These are phyloP conservation scores for Penicillium janthinellum DNA, from an alignment of 2,329 filamentous ascomycete genomes.

Conservation along the genomic window DNA sequence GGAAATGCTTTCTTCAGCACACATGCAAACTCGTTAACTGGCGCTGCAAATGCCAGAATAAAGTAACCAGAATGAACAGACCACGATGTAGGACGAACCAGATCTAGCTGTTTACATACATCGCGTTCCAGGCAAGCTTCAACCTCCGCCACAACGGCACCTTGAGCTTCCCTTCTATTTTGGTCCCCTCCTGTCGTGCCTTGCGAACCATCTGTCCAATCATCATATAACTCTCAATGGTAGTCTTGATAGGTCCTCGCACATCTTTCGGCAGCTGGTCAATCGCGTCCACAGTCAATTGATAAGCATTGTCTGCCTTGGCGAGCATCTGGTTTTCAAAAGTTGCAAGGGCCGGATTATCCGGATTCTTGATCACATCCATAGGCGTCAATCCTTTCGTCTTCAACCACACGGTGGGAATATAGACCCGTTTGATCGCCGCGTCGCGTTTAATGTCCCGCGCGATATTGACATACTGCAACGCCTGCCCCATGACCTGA, in stretches of 20 bases:
- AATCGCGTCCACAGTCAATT: conserved; percentile 58
- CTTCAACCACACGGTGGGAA: conserved; percentile 66
- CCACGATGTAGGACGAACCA: no score
- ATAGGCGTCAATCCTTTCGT: conserved; percentile 51
- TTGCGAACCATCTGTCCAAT: conserved; percentile 54
- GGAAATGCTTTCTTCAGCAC: background rate
- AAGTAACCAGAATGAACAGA: background rate
- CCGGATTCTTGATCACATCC: conserved; percentile 13
- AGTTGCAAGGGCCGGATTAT: background rate
- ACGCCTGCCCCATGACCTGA: conserved; percentile 65
- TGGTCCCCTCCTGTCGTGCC: conserved; percentile 2
- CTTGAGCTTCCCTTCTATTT: conserved; percentile 61
- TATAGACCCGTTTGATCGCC: conserved; percentile 65
- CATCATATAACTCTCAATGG: conserved; percentile 75
- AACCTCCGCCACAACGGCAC: conserved; percentile 11
- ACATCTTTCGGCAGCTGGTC: conserved; percentile 62
- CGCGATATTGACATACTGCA: conserved; percentile 78
- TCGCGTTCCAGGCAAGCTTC: conserved; percentile 12
- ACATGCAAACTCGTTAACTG: background rate
- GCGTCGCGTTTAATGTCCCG: conserved; percentile 72
- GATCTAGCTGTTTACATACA: conserved; percentile 1
- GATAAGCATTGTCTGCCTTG: conserved; percentile 44
- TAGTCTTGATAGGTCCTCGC: conserved; percentile 66
- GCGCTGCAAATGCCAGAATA: background rate
- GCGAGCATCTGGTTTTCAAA: background rate